phyloP scores from a whole-genome alignment of 345 rosid genomes.

The Brassica incana region DNA sequence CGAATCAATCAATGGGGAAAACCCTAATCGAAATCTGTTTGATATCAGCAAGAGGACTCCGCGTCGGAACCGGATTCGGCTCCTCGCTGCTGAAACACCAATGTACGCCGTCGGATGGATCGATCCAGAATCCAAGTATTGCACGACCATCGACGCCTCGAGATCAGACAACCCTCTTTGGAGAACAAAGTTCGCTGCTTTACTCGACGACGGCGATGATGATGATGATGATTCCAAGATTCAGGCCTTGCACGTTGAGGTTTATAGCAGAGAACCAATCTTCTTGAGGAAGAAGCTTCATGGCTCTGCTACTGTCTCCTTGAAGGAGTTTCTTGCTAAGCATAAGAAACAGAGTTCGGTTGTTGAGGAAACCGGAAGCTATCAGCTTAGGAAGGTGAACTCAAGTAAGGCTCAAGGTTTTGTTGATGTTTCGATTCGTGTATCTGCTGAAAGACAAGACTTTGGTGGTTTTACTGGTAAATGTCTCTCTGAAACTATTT shows the following conservation, averaged over 20 bases:
- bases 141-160: conserved; percentile 72
- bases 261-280: conserved; percentile 79
- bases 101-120: conserved; percentile 95
- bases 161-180: conserved; percentile 71
- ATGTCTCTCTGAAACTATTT: neutral
- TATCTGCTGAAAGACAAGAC: conserved; percentile 54
- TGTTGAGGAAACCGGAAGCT: conserved; percentile 68
- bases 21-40: conserved; percentile 66
- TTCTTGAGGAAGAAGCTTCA: conserved; percentile 79
- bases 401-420: conserved; percentile 75
- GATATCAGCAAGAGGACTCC: conserved; percentile 78
- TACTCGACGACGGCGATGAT: conserved; percentile 28
- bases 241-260: conserved; percentile 59
- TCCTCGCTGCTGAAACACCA: conserved; percentile 79
- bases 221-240: conserved; percentile 32
- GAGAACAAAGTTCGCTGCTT: conserved; percentile 74
- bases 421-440: conserved; percentile 67
- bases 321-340: conserved; percentile 68
- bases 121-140: conserved; percentile 79
- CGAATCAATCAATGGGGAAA: conserved; percentile 56
- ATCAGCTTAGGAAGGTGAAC: conserved; percentile 68
- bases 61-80: conserved; percentile 41
- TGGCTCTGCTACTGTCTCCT: conserved; percentile 66
- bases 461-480: conserved; percentile 48
- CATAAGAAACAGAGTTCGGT: conserved; percentile 41